Base-by-base conservation (phyloP, 108 stramenopile species). In the Conticribra weissflogii region DNA sequence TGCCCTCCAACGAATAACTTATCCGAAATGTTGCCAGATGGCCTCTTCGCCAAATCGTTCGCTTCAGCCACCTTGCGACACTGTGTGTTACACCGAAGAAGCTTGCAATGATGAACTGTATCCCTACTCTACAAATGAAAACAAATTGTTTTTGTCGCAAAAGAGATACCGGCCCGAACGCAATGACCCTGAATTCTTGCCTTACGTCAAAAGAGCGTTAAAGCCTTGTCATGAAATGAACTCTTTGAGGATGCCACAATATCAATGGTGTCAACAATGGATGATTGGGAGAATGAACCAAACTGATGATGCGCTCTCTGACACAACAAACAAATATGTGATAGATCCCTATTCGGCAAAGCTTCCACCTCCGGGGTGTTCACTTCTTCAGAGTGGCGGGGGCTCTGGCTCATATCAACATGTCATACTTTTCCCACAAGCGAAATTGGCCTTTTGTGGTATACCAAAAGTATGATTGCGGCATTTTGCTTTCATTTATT, bases 401-500 rank as follows among this genome's bases (percentile, higher is more conserved):
- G 70, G 70, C 2, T 59, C 71, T 8, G 70, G 70, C 14, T 18
- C 71, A 18, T 78, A 45, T 60, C 77, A 78, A 36, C 70, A 78
- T 52, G 16, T 67, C 17, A 60, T 76, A 17, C 34, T 76, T 9
- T 76, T 68, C 53, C 74, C 74, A 25, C 19, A 29, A 22, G 81
- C 56, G 27, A 85, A 85, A 59, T 68, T 85, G 36, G 74, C 74
- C 32, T 80, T 85, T 66, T 85, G 83, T 73, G 83, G 78, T 3
- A 81, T 84, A 4, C 83, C 83, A 1, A 84, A 84, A 33, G 83
- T 74, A 68, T 73, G 19, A 74, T 72, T 3, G 52, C 53, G 18
- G 72, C 66, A 66, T 4, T 67, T 30, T 58, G 68, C 27, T 80
- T 80, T 66, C 52, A 66, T 68, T 48, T 71, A 19, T 67, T 34